phyloP scores from a whole-genome alignment of 352 stramenopile genomes.

The Peronosclerospora sorghi region DNA sequence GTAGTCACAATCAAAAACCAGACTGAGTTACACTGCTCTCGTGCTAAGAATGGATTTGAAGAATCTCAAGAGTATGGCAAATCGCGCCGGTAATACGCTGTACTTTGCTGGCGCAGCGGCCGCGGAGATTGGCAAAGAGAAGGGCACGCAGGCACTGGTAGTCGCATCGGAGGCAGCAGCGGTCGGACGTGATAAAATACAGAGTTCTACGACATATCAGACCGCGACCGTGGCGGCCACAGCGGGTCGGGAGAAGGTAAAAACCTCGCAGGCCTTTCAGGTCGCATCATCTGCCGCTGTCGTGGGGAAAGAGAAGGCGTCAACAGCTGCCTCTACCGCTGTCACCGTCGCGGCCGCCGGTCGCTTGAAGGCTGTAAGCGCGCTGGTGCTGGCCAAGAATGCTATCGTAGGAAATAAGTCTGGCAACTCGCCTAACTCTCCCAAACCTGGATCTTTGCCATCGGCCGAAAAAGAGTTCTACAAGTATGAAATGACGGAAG shows the following conservation, averaged over 20 bases:
- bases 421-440: constrained; percentile 17
- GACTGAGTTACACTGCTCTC: background rate
- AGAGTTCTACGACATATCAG: constrained; percentile 52
- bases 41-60: constrained; percentile 39
- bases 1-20: too few relatives aligned
- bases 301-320: constrained; percentile 48
- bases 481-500: constrained; percentile 74
- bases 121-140: constrained; percentile 42
- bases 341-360: constrained; percentile 35
- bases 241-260: constrained; percentile 42
- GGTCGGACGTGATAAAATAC: constrained; percentile 41
- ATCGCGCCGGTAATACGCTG: constrained; percentile 62
- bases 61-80: constrained; percentile 63
- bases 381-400: constrained; percentile 53
- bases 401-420: constrained; percentile 22
- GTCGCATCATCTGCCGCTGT: constrained; percentile 33
- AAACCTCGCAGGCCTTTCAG: constrained; percentile 50
- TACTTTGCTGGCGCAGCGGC: constrained; percentile 46
- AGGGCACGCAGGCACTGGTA: constrained; percentile 37
- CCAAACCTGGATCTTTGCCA: constrained; percentile 18
- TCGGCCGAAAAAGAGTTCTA: constrained; percentile 61
- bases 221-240: constrained; percentile 40
- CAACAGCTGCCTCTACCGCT: constrained; percentile 28
- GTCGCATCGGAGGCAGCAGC: constrained; percentile 36
- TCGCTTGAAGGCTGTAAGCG: constrained; percentile 39